These are phyloP conservation scores for Camellia sinensis DNA, from an alignment of 148 eudicot genomes.

Conservation along the genomic window DNA sequence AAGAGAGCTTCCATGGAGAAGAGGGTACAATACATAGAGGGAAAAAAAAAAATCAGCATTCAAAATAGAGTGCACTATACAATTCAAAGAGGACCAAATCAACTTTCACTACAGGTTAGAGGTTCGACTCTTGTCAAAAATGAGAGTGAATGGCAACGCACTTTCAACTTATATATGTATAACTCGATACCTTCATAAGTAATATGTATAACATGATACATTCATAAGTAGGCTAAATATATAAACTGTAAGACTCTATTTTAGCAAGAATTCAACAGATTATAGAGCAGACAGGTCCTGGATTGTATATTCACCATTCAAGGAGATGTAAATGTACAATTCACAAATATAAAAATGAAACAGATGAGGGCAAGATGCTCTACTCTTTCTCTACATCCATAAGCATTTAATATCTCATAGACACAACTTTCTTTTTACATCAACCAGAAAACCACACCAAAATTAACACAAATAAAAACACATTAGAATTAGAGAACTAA, in stretches of 20 bases:
- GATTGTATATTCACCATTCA: background rate
- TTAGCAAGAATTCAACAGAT: background rate
- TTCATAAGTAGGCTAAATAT: too few relatives aligned
- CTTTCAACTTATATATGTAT: too few relatives aligned
- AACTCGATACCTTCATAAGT: too few relatives aligned
- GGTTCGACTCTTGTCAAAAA: too few relatives aligned
- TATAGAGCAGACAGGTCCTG: background rate
- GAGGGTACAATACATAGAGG: background rate
- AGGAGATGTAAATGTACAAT: conserved; percentile 2
- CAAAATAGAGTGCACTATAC: background rate
- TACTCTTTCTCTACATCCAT: conserved; percentile 5
- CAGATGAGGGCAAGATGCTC: conserved; percentile 3
- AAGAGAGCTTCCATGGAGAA: background rate
- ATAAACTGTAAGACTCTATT: background rate
- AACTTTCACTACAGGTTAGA: too few relatives aligned
- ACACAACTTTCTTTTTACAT: background rate
- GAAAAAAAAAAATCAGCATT: background rate
- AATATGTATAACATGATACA: too few relatives aligned
- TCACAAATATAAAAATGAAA: background rate
- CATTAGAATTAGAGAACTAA: background rate
- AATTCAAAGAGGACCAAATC: background rate
- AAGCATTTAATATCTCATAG: conserved; percentile 11
- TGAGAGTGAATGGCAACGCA: too few relatives aligned
- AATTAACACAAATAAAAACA: background rate
- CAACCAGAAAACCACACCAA: background rate